Conservation (phyloP, 768 basidiomycete genomes). For the Mycena chlorophos region DNA sequence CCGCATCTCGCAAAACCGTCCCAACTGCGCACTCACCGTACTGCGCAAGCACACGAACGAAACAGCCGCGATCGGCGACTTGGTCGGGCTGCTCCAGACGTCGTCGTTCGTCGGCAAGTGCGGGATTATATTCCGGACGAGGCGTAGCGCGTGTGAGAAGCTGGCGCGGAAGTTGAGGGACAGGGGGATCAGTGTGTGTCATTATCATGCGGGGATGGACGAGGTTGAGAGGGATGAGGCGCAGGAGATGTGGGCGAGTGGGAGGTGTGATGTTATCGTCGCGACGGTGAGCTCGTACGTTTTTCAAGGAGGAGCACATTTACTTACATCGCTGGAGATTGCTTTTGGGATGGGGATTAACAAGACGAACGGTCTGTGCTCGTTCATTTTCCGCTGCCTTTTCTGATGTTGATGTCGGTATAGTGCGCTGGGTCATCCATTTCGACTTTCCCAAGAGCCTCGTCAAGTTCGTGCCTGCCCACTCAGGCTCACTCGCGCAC, state of each 20-base stretch:
- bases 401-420: background rate
- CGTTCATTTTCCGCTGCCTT: background rate
- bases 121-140: background rate
- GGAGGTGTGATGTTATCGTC: background rate
- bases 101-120: background rate
- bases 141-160: background rate
- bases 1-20: background rate
- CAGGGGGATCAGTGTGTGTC: background rate
- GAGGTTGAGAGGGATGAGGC: background rate
- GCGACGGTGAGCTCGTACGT: background rate
- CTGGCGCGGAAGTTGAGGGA: background rate
- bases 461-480: background rate
- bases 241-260: background rate
- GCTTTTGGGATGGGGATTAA: background rate
- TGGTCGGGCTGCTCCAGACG: background rate
- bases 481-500: background rate
- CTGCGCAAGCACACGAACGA: background rate
- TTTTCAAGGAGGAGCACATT: background rate
- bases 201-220: background rate
- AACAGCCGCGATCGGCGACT: background rate
- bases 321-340: background rate
- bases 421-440: background rate
- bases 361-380: background rate
- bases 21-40: background rate
- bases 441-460: background rate